Evolutionary conservation across 1,284 basidiomycete genomes (phyloP).

Genomic region (Volvariella surrecta): DNA sequence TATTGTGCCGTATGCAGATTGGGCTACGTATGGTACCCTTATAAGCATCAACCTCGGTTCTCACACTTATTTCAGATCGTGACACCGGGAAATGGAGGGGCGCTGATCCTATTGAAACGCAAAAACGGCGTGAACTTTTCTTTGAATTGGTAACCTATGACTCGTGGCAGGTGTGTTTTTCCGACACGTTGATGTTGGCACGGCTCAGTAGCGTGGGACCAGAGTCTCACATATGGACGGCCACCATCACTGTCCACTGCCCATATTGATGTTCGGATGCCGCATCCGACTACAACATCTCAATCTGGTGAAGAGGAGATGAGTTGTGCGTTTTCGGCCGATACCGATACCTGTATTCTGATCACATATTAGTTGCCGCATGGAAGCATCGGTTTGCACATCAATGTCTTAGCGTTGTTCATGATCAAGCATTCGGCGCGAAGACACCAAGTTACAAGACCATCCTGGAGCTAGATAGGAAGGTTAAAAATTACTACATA

Average conservation of each 20-base stretch:
- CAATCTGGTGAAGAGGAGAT: conserved; percentile 51
- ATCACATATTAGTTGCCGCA: conserved; percentile 33
- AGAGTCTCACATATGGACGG: conserved; percentile 67
- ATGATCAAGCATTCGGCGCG: conserved; percentile 59
- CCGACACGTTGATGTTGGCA: neutral
- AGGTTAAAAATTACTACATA: conserved; percentile 47
- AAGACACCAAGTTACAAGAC: conserved; percentile 49
- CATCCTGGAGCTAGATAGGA: conserved; percentile 55
- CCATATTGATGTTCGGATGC: conserved; percentile 54
- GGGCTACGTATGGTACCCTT: conserved; percentile 42
- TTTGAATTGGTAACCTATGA: conserved; percentile 63
- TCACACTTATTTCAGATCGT: conserved; percentile 39
- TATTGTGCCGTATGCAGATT: conserved; percentile 29
- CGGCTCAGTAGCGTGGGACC: conserved; percentile 7
- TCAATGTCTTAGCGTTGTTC: conserved; percentile 51
- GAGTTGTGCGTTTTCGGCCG: conserved; percentile 41
- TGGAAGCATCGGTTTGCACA: conserved; percentile 60
- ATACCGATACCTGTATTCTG: conserved; percentile 3
- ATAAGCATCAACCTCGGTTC: conserved; percentile 7
- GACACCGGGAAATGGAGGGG: conserved; percentile 60
- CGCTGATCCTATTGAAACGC: conserved; percentile 46
- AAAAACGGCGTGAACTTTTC: conserved; percentile 50
- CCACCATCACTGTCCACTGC: conserved; percentile 53
- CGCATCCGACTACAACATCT: conserved; percentile 39
- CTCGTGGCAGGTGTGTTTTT: conserved; percentile 51